phyloP scores from a whole-genome alignment of 2,329 filamentous ascomycete species.

The Pseudofabraea citricarpa region DNA sequence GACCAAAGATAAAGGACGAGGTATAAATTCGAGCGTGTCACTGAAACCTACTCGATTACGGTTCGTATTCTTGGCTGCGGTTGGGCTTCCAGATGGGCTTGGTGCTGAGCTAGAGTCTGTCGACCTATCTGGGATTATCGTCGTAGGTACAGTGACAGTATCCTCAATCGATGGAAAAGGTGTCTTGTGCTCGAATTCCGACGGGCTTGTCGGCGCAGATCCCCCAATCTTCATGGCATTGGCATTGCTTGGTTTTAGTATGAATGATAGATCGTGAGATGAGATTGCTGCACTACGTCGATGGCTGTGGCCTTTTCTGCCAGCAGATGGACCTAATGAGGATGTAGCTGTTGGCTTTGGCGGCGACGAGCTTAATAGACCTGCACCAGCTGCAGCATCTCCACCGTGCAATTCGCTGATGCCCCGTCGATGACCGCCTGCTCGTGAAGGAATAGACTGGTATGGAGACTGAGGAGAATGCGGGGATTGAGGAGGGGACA shows the following conservation, averaged over 20 bases:
- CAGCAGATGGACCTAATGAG: conserved; percentile 6
- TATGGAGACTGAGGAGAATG: conserved; percentile 23
- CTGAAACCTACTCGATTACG: conserved; percentile 76
- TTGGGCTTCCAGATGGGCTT: conserved; percentile 8
- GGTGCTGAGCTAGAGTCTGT: neutral
- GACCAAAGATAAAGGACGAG: conserved; percentile 75
- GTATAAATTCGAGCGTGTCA: conserved; percentile 78
- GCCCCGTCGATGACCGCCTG: conserved; percentile 65
- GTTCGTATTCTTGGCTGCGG: conserved; percentile 27
- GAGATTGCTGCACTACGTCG: conserved; percentile 73
- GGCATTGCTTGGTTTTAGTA: conserved; percentile 45
- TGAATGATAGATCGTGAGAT: conserved; percentile 70
- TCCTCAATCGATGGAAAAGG: conserved; percentile 10
- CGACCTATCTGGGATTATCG: conserved; percentile 6
- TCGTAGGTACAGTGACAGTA: conserved; percentile 1
- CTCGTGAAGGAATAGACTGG: conserved; percentile 42
- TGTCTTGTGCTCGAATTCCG: conserved; percentile 30
- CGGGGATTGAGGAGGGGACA: conserved; percentile 42
- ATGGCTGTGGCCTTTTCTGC: conserved; percentile 59
- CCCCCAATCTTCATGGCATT: conserved; percentile 16
- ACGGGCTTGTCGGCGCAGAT: conserved; percentile 38
- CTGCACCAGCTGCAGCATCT: conserved; percentile 43
- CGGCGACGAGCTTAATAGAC: conserved; percentile 5
- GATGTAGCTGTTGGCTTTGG: conserved; percentile 26
- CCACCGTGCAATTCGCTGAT: conserved; percentile 86